Evolutionary conservation across 495 filamentous ascomycete species (phyloP).

Genomic region (Xylaria longipes): DNA sequence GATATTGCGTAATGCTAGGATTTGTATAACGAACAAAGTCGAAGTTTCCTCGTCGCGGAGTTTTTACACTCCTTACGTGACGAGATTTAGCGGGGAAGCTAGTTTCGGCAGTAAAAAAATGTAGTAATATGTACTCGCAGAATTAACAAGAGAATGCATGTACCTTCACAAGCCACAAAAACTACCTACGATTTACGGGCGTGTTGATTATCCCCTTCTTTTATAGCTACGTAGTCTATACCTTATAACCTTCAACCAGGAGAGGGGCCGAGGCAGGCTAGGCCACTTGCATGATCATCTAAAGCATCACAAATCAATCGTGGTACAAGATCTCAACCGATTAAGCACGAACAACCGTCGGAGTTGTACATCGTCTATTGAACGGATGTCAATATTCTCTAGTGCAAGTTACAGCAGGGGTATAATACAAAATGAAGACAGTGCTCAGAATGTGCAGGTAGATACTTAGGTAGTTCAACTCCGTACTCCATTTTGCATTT

Average conservation of each 20-base stretch:
- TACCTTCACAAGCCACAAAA: neutral
- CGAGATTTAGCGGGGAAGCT: neutral
- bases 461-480: slow-evolving; percentile 17
- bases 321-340: neutral
- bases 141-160: neutral
- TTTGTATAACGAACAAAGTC: neutral
- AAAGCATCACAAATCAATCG: neutral
- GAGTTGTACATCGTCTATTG: neutral
- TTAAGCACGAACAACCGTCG: neutral
- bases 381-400: neutral
- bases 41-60: neutral
- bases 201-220: neutral
- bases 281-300: neutral
- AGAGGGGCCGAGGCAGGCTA: neutral
- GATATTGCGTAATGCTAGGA: slow-evolving; percentile 36
- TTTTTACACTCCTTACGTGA: neutral
- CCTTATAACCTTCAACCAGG: too few relatives aligned
- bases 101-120: neutral
- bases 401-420: slow-evolving; percentile 9
- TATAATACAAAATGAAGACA: slow-evolving; percentile 27
- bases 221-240: neutral
- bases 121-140: slow-evolving; percentile 4
- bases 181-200: neutral
- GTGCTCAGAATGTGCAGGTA: slow-evolving; percentile 7
- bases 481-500: slow-evolving; percentile 18